phyloP scores from a whole-genome alignment of 805 yeast species.

The Cyberlindnera americana region DNA sequence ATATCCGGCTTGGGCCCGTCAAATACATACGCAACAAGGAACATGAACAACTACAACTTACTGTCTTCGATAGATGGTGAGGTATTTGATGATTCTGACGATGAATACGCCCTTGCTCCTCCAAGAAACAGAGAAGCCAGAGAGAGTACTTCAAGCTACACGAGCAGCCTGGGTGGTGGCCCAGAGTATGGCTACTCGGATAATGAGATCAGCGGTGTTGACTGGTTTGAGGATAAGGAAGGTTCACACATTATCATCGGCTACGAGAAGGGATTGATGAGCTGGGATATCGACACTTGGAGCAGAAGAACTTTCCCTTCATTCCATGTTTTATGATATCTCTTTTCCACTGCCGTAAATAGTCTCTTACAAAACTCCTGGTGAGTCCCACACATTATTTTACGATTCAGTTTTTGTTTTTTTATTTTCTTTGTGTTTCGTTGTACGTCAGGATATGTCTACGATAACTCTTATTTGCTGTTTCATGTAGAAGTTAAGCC shows the following conservation, averaged over 20 bases:
- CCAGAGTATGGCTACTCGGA: constrained; percentile 31
- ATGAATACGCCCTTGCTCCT: constrained; percentile 16
- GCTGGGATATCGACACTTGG: constrained; percentile 68
- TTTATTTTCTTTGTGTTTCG: too few relatives aligned
- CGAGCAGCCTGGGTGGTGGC: constrained; percentile 8
- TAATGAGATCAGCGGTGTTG: constrained; percentile 58
- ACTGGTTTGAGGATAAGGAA: constrained; percentile 47
- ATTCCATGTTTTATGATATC: constrained; percentile 39
- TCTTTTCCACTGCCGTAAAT: neutral
- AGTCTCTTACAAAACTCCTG: too few relatives aligned
- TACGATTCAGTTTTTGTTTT: too few relatives aligned
- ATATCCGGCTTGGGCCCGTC: neutral
- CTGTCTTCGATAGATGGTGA: constrained; percentile 17
- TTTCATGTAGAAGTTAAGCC: too few relatives aligned
- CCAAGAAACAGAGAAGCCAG: constrained; percentile 13
- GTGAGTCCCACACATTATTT: too few relatives aligned
- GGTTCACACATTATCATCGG: constrained; percentile 59
- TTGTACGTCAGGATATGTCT: too few relatives aligned
- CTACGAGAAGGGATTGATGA: constrained; percentile 60
- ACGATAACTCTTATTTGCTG: too few relatives aligned
- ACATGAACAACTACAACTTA: constrained; percentile 23
- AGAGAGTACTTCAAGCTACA: constrained; percentile 8
- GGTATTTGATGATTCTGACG: constrained; percentile 19
- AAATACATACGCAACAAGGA: constrained; percentile 20
- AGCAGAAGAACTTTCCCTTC: constrained; percentile 60